These are phyloP conservation scores for Syzygium grande DNA, from an alignment of 345 rosid genomes.

Conservation along the genomic window DNA sequence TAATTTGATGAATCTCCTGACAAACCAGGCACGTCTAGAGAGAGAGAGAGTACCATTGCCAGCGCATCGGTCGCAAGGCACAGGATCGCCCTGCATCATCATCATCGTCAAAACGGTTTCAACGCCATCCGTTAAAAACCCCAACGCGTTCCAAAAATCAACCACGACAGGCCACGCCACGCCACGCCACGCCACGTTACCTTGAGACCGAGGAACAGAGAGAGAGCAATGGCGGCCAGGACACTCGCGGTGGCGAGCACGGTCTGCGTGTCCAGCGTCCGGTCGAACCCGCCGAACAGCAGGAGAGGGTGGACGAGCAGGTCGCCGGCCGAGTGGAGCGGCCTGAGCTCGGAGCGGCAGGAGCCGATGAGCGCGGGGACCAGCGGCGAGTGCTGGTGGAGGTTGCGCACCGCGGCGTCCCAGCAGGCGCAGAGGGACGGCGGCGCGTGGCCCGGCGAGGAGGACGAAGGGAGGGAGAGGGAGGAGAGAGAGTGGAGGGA, in stretches of 20 bases:
- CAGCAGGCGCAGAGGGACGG: slow-evolving; percentile 1
- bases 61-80: slow-evolving; percentile 83
- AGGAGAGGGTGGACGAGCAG: slow-evolving; percentile 43
- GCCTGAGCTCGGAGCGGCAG: slow-evolving; percentile 7
- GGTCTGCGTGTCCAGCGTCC: slow-evolving; percentile 68
- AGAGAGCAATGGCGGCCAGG: slow-evolving; percentile 69
- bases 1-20: not conserved
- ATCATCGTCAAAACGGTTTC: not conserved
- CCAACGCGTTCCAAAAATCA: not conserved
- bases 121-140: not conserved
- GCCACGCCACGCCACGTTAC: slow-evolving; percentile 2
- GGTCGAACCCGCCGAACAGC: slow-evolving; percentile 42
- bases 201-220: slow-evolving; percentile 84
- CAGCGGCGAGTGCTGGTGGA: slow-evolving; percentile 6
- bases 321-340: slow-evolving; percentile 10
- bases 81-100: slow-evolving; percentile 74
- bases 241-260: slow-evolving; percentile 66
- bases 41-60: slow-evolving; percentile 55
- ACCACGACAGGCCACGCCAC: not conserved
- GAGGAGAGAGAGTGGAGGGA: slow-evolving; percentile 1
- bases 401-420: slow-evolving; percentile 6
- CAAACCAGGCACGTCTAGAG: not conserved
- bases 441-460: slow-evolving; percentile 11
- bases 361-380: not conserved
- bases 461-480: slow-evolving; percentile 10